Evolutionary conservation across 2,329 filamentous ascomycete species (phyloP).

Genomic region (Penicillium sp.): DNA sequence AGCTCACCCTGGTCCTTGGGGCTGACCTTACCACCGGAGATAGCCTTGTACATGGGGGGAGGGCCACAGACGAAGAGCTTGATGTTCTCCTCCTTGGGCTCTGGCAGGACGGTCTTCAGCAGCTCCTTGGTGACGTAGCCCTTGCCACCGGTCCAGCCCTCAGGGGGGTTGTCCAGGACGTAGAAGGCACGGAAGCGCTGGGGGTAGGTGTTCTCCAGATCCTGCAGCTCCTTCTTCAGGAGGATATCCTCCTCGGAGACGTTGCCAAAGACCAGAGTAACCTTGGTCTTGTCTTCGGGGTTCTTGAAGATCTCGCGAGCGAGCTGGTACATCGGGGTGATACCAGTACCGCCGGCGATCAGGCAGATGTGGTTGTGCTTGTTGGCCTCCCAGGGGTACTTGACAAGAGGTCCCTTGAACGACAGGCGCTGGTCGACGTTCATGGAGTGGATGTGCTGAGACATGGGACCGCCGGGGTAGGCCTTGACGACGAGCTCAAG

Average conservation of each 20-base stretch:
- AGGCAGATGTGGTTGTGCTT: slow-evolving; percentile 75
- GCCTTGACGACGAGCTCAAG: slow-evolving; percentile 89
- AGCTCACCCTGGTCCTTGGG: slow-evolving; percentile 94
- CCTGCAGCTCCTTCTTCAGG: slow-evolving; percentile 76
- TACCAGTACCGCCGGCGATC: slow-evolving; percentile 91
- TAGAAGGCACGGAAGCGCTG: slow-evolving; percentile 96
- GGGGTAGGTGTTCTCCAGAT: slow-evolving; percentile 92
- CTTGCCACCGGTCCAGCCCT: slow-evolving; percentile 71
- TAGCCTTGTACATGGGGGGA: slow-evolving; percentile 86
- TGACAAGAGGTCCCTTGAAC: slow-evolving; percentile 93
- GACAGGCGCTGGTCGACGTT: slow-evolving; percentile 76
- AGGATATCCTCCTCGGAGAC: slow-evolving; percentile 86
- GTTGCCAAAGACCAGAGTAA: slow-evolving; percentile 93
- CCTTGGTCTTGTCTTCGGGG: slow-evolving; percentile 94
- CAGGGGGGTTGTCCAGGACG: slow-evolving; percentile 78
- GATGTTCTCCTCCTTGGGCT: slow-evolving; percentile 86
- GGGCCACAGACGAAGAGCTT: slow-evolving; percentile 97
- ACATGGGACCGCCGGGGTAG: slow-evolving; percentile 91
- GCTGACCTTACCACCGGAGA: slow-evolving; percentile 85
- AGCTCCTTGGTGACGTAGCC: slow-evolving; percentile 88
- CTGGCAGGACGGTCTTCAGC: slow-evolving; percentile 89
- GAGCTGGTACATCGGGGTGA: slow-evolving; percentile 98
- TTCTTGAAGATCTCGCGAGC: slow-evolving; percentile 90
- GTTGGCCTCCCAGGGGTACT: slow-evolving; percentile 86
- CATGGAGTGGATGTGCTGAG: slow-evolving; percentile 80